Conservation (phyloP, 1,284 basidiomycete species). For the Puccinia novopanici region DNA sequence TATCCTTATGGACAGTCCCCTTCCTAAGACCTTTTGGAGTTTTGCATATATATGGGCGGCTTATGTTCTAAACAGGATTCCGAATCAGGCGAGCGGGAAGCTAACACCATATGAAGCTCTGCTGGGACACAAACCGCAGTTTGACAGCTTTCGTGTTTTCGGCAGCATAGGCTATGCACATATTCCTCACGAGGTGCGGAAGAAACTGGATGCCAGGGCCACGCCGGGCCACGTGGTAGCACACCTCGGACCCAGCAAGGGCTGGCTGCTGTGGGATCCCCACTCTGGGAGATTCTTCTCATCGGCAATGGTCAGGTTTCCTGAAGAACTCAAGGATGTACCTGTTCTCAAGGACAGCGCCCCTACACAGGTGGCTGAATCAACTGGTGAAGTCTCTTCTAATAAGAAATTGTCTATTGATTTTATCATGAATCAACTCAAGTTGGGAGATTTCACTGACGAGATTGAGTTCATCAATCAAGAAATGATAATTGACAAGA, state of each 20-base stretch:
- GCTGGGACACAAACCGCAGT: neutral
- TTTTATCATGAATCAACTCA: too few relatives aligned
- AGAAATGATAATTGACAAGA: too few relatives aligned
- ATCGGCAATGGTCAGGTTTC: neutral
- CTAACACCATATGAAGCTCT: too few relatives aligned
- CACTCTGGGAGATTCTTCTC: neutral
- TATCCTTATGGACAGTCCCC: neutral
- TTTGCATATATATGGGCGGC: neutral
- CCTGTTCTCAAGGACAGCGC: neutral
- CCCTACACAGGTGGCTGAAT: too few relatives aligned
- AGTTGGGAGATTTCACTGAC: too few relatives aligned
- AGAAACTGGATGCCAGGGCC: slow-evolving; percentile 3
- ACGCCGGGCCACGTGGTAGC: neutral
- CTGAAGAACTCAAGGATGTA: neutral
- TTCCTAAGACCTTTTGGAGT: too few relatives aligned
- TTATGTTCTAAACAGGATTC: neutral
- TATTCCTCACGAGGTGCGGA: too few relatives aligned
- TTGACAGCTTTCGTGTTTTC: neutral
- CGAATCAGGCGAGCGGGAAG: neutral
- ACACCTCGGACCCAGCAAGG: neutral
- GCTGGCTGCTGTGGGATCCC: neutral
- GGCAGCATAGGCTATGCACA: neutral
- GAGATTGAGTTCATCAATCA: too few relatives aligned
- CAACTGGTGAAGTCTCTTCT: too few relatives aligned
- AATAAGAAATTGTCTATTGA: neutral